These are phyloP conservation scores for Hanseniaspora guilliermondii DNA, from an alignment of 805 yeast species.

Conservation along the genomic window DNA sequence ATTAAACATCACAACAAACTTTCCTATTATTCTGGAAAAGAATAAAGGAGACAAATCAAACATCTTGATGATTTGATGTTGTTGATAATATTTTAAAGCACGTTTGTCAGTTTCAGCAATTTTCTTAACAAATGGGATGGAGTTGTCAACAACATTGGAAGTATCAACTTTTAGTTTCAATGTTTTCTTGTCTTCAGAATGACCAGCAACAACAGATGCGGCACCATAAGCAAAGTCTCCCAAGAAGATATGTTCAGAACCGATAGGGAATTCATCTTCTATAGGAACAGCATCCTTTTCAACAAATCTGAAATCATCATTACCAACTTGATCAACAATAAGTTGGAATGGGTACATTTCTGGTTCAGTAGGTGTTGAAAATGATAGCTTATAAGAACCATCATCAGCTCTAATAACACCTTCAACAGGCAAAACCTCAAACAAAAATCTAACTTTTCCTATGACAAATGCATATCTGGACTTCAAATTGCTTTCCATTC, in stretches of 20 bases:
- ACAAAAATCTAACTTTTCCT: conserved; percentile 43
- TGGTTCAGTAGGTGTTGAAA: conserved; percentile 29
- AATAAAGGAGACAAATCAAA: conserved; percentile 50
- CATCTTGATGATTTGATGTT: conserved; percentile 49
- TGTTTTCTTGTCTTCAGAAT: conserved; percentile 32
- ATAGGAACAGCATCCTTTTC: conserved; percentile 68
- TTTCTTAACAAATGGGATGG: conserved; percentile 53
- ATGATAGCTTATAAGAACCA: conserved; percentile 76
- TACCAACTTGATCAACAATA: conserved; percentile 58
- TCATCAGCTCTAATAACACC: conserved; percentile 57
- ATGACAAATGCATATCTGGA: conserved; percentile 51
- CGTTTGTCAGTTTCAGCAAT: conserved; percentile 47
- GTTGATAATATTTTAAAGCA: conserved; percentile 48
- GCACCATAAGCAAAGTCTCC: conserved; percentile 85
- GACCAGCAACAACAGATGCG: conserved; percentile 54
- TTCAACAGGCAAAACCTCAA: conserved; percentile 59
- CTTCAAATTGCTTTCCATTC: conserved; percentile 34
- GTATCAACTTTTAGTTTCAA: conserved; percentile 41
- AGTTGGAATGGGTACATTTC: conserved; percentile 66
- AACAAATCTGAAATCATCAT: conserved; percentile 60
- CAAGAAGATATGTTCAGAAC: conserved; percentile 59
- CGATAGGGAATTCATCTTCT: conserved; percentile 68
- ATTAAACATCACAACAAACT: conserved; percentile 45
- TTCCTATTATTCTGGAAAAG: conserved; percentile 67
- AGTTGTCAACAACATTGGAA: conserved; percentile 35